Base-by-base conservation (phyloP, 805 yeast species). In the Candida ascalaphidarum region DNA sequence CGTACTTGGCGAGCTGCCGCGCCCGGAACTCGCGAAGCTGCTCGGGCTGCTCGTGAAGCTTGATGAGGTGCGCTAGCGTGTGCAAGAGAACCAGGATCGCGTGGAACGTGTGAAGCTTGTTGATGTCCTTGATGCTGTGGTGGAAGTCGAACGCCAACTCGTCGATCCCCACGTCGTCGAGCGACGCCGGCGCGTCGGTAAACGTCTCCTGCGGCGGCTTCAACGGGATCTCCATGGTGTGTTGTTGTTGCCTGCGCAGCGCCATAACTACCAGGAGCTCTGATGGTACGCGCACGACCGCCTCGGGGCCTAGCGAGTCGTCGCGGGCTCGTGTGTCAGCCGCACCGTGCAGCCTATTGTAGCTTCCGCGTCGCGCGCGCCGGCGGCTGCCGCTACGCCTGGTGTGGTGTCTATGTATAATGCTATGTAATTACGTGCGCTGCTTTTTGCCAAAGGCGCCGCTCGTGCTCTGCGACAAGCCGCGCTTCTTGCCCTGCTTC, bases 401-500 rank as follows among this genome's bases (percentile, higher is more conserved):
- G n/a, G n/a, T n/a, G n/a, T n/a, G n/a, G n/a, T n/a, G n/a, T n/a
- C n/a, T n/a, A 21, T 13, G 13, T 20, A 15, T 10, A 6, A 14
- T 10, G 25, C 30, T 28, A 33, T 26, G n/a, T n/a, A n/a, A 37
- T 39, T 41, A 50, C 30, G 42, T 39, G 34, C 48, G 52, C 33
- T 52, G 53, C 33, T 44, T 58, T 32, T 52, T 53, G 6, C 59
- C 58, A 36, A 55, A 54, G 5, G 61, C 40, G 31, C 50, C 50
- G 14, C 44, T 44, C 22, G 43, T 54, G 30, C 53, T 44, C 6
- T 58, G 43, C 14, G 59, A 62, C 26, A 59, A 41, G 20, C 28
- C 28, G 55, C 82, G 68, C 63, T 75, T 80, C 53, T 71, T 76
- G 24, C 84, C 81, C 41, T 76, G 75, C 40, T 66, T 73, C 20